These are phyloP conservation scores for Celoporthe dispersa DNA, from an alignment of 2,329 filamentous ascomycete species.

Conservation along the genomic window DNA sequence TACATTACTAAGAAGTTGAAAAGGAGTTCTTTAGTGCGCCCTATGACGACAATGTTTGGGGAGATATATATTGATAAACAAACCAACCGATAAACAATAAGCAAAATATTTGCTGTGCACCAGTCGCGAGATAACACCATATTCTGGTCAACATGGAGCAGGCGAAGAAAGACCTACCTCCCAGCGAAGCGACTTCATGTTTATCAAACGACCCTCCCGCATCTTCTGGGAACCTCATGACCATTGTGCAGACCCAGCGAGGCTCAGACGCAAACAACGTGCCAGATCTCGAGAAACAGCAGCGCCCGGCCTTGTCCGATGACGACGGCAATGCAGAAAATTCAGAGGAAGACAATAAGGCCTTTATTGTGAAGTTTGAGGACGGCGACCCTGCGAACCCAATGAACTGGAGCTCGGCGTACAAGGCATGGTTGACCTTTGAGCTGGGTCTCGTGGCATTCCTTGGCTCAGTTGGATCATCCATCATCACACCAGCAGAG, in stretches of 20 bases:
- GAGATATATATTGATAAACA: not conserved
- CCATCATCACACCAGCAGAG: conserved; percentile 54
- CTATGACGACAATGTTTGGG: not conserved
- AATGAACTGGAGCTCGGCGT: conserved; percentile 47
- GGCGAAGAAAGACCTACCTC: not conserved
- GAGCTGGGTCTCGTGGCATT: conserved; percentile 55
- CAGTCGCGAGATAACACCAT: not conserved
- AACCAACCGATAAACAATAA: not conserved
- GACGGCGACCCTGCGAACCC: conserved; percentile 48
- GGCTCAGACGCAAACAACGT: not conserved
- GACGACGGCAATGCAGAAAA: not conserved
- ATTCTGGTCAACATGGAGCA: not conserved
- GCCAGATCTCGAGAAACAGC: not conserved
- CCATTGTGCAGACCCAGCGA: not conserved
- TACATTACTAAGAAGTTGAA: not conserved
- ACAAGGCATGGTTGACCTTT: conserved; percentile 53
- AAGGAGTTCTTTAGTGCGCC: not conserved
- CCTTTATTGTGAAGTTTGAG: conserved; percentile 26
- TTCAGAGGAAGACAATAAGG: not conserved
- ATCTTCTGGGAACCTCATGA: not conserved
- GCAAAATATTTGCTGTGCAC: not conserved
- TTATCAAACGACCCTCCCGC: not conserved
- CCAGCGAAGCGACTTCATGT: not conserved
- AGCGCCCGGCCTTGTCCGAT: not conserved
- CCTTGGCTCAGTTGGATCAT: conserved; percentile 53